These are phyloP conservation scores for Trametes pubescens DNA, from an alignment of 1,284 basidiomycete species.

Conservation along the genomic window DNA sequence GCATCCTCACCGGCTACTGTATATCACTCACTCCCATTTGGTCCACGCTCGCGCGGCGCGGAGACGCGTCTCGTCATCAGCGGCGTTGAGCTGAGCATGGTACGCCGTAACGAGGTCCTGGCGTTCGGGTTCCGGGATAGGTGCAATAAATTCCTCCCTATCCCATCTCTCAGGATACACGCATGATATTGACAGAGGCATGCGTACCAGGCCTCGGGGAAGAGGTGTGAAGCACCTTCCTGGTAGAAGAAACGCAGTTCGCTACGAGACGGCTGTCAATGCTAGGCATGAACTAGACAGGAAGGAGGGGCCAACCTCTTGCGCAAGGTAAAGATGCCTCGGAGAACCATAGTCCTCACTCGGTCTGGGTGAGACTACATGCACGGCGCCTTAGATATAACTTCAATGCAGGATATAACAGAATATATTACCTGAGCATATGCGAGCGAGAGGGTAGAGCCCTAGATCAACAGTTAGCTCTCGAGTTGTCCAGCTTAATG, in stretches of 20 bases:
- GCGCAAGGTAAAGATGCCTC: constrained; percentile 91
- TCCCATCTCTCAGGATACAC: not conserved
- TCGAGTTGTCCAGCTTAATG: not conserved
- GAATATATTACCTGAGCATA: constrained; percentile 75
- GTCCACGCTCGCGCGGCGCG: constrained; percentile 88
- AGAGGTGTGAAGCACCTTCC: constrained; percentile 80
- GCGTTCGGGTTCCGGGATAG: constrained; percentile 84
- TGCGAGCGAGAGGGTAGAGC: constrained; percentile 88
- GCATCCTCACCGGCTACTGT: constrained; percentile 8
- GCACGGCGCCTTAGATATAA: not conserved
- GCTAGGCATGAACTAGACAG: not conserved
- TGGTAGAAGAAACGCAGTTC: constrained; percentile 96
- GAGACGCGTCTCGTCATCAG: constrained; percentile 72
- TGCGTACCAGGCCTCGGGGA: constrained; percentile 85
- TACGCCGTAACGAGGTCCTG: constrained; percentile 87
- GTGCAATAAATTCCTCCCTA: constrained; percentile 82
- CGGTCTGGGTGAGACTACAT: constrained; percentile 75
- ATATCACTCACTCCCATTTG: constrained; percentile 82
- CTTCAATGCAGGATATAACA: not conserved
- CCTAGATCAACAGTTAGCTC: constrained; percentile 55
- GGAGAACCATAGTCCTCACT: constrained; percentile 84
- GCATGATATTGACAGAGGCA: not conserved
- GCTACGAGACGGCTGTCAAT: constrained; percentile 44
- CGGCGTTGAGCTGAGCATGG: constrained; percentile 81
- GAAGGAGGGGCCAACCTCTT: constrained; percentile 58